These are phyloP conservation scores for Euphorbia celastroides DNA, from an alignment of 441 rosid genomes.

Conservation along the genomic window DNA sequence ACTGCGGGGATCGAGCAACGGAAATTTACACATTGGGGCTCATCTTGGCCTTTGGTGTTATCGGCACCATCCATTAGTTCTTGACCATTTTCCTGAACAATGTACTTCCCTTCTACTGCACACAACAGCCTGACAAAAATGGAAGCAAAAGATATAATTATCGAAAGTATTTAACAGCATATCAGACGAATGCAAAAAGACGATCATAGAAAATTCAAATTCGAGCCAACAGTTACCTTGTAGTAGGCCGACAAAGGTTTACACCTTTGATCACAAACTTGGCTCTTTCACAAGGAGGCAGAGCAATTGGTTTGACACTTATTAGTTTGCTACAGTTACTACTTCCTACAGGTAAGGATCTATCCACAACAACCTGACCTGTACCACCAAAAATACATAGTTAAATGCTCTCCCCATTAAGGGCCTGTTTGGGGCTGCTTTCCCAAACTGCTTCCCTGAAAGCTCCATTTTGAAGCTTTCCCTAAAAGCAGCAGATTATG, in stretches of 20 bases:
- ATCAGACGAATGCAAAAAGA: slow-evolving; percentile 4
- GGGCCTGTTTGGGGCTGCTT: no score
- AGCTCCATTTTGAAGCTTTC: no score
- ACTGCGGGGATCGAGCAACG: slow-evolving; percentile 58
- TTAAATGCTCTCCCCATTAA: background rate
- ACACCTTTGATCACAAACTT: slow-evolving; percentile 71
- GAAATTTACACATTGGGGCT: slow-evolving; percentile 52
- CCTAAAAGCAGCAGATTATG: no score
- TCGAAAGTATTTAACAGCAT: slow-evolving; percentile 7
- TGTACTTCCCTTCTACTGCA: slow-evolving; percentile 79
- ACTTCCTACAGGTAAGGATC: slow-evolving; percentile 55
- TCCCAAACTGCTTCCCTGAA: no score
- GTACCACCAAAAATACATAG: slow-evolving; percentile 26
- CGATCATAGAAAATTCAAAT: slow-evolving; percentile 6
- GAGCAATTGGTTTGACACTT: slow-evolving; percentile 74
- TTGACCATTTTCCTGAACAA: slow-evolving; percentile 49
- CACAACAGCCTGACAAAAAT: slow-evolving; percentile 66
- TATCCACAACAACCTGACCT: slow-evolving; percentile 79
- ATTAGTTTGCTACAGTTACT: slow-evolving; percentile 46
- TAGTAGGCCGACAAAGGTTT: slow-evolving; percentile 55
- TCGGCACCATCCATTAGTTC: slow-evolving; percentile 36
- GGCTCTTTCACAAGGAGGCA: slow-evolving; percentile 50
- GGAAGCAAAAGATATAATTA: slow-evolving; percentile 7
- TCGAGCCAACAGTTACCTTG: slow-evolving; percentile 45
- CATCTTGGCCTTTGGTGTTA: slow-evolving; percentile 40